A percentile compares a stretch with the other conserved stretches of the same genome.
These are phyloP conservation scores for Salix koriyanagi DNA, from an alignment of 345 rosid species.

Conservation along the genomic window DNA sequence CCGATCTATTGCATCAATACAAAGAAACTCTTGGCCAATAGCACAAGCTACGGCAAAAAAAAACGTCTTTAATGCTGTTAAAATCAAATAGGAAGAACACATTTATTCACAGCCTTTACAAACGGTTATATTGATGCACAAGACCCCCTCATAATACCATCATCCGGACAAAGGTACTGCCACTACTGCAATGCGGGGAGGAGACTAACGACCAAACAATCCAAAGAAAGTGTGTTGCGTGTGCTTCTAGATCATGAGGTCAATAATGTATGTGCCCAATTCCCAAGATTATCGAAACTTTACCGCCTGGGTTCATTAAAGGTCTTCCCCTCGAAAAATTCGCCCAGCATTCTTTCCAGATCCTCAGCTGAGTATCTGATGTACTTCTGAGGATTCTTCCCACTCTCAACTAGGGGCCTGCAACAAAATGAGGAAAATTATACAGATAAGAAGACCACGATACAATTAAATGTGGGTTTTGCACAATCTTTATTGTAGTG, in stretches of 20 bases:
- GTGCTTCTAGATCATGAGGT: background rate
- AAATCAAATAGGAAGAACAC: background rate
- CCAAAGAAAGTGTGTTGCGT: background rate
- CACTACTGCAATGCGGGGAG: background rate
- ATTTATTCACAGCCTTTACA: conserved; percentile 2
- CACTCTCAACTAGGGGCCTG: conserved; percentile 89
- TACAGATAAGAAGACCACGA: background rate
- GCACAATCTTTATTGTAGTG: background rate
- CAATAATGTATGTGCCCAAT: background rate
- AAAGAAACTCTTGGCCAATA: background rate
- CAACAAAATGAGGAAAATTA: background rate
- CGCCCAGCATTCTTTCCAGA: conserved; percentile 86
- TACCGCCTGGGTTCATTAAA: conserved; percentile 66
- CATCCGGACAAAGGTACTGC: background rate
- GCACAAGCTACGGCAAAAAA: background rate
- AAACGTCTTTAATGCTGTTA: background rate
- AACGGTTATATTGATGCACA: background rate
- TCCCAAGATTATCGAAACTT: background rate
- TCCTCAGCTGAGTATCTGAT: conserved; percentile 80
- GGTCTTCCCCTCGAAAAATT: conserved; percentile 88
- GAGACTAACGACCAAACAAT: background rate
- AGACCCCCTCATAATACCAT: background rate
- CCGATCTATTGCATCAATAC: background rate
- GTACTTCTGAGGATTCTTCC: conserved; percentile 79
- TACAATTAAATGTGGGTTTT: background rate